phyloP scores from a whole-genome alignment of 1,284 basidiomycete genomes.

The Flammula alnicola region DNA sequence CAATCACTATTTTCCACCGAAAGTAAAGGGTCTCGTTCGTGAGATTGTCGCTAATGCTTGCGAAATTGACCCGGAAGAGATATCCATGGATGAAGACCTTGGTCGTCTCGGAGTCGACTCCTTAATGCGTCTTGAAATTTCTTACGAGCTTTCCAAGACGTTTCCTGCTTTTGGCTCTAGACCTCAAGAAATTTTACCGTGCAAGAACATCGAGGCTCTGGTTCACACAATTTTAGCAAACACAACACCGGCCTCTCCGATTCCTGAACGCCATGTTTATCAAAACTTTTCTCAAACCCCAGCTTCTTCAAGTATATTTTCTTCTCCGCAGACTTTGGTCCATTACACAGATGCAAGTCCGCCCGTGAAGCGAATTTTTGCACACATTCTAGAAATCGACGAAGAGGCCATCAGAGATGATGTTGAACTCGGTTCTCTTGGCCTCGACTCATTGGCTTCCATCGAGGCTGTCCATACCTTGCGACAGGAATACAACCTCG shows the following conservation, averaged over 20 bases:
- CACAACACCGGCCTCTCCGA: background rate
- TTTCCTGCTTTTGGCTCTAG: slow-evolving; percentile 40
- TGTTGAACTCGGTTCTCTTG: slow-evolving; percentile 49
- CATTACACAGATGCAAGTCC: slow-evolving; percentile 27
- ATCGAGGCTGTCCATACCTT: slow-evolving; percentile 60
- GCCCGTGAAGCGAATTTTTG: slow-evolving; percentile 48
- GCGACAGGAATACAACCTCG: slow-evolving; percentile 40
- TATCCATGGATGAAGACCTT: slow-evolving; percentile 43
- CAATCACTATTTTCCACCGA: slow-evolving; percentile 1
- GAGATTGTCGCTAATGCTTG: slow-evolving; percentile 49
- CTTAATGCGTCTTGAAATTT: slow-evolving; percentile 58
- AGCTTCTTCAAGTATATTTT: slow-evolving; percentile 26
- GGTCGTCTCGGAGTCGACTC: slow-evolving; percentile 58
- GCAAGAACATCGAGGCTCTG: slow-evolving; percentile 44
- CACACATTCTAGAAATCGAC: slow-evolving; percentile 51
- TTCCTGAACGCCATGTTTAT: background rate
- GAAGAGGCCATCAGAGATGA: slow-evolving; percentile 45
- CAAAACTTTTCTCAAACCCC: slow-evolving; percentile 5
- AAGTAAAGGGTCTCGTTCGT: slow-evolving; percentile 29
- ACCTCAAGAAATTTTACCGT: slow-evolving; percentile 39
- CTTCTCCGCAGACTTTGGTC: slow-evolving; percentile 44
- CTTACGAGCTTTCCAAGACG: slow-evolving; percentile 38
- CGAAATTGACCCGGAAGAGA: slow-evolving; percentile 34
- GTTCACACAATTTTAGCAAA: slow-evolving; percentile 30
- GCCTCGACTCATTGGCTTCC: slow-evolving; percentile 66